Base-by-base conservation (phyloP, 495 filamentous ascomycete genomes). In the Entonaema liquescens region DNA sequence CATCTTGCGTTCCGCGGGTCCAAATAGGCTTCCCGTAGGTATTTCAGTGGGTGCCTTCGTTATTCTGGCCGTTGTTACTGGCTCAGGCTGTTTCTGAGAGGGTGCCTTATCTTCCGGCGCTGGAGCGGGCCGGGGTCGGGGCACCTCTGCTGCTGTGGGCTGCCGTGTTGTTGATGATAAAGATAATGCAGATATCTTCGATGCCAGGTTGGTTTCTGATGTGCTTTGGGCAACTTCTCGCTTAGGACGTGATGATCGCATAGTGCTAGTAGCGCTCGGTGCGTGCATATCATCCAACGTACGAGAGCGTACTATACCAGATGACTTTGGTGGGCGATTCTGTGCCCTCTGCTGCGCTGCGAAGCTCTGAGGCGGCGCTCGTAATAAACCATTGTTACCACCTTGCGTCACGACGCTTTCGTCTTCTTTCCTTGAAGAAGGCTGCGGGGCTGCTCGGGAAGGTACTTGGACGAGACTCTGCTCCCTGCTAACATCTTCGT, bases 281-380 rank as follows among this genome's bases (percentile, higher is more conserved):
- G 62, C 72, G 26, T 61, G 62, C 61, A 75, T 52, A 23, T 70
- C 73, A 31, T 67, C 71, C 33, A 61, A 38, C 5, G 71, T 72
- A 53, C 70, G 73, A 12, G 63, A 67, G 28, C 75, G 75, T 13
- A 62, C 67, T 31, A 78, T 52, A 25, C 53, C 26, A 26, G 31
- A 28, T 62, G 59, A 75, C 55, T 72, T 77, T 12, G 76, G 40
- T 2, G 81, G 78, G 36, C 80, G 82, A 40, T 68, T 70, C 42
- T 84, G 77, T 25, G 84, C 83, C 53, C 87, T 78, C 68, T 89
- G 86, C 61, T 89, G 86, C 5, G 87, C 87, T 11, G 87, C 87
- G 72, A 86, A 88, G 62, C 86, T 88, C 63, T 87, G 86, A 3
- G 84, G 79, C 1, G 83, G 79, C 3, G 81, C 79, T 19, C 83